A percentile compares a stretch with the other conserved stretches of the same genome.
These are phyloP conservation scores for Trapa incisa DNA, from an alignment of 345 rosid genomes.

Conservation along the genomic window DNA sequence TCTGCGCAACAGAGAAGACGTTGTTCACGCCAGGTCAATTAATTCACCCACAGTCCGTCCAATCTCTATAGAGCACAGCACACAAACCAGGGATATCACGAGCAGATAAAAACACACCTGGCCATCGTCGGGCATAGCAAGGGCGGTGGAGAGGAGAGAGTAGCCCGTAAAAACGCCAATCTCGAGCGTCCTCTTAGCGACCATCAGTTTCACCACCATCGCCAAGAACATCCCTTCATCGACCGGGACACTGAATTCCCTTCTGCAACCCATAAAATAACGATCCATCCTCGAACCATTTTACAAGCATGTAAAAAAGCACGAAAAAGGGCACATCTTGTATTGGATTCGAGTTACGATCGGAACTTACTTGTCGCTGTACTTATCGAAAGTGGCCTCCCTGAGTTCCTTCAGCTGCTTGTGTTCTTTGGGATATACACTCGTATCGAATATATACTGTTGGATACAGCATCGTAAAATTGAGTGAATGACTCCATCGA, in stretches of 20 bases:
- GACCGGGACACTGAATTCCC: constrained; percentile 7
- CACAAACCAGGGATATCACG: too few relatives aligned
- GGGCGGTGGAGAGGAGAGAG: constrained; percentile 27
- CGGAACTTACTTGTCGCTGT: constrained; percentile 9
- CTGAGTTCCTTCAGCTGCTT: constrained; percentile 15
- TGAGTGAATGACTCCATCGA: neutral
- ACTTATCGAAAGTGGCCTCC: constrained; percentile 13
- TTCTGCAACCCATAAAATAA: neutral
- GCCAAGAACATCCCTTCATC: constrained; percentile 29
- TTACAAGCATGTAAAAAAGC: neutral
- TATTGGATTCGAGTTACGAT: neutral
- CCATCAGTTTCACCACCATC: constrained; percentile 20
- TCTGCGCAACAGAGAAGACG: constrained; percentile 2
- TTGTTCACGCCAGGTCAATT: neutral
- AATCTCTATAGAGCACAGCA: too few relatives aligned
- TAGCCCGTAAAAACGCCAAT: constrained; percentile 39
- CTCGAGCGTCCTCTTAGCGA: constrained; percentile 26
- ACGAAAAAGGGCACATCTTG: neutral
- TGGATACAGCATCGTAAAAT: neutral
- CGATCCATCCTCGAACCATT: too few relatives aligned
- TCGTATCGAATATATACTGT: constrained; percentile 24
- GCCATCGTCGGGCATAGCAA: constrained; percentile 21
- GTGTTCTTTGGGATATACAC: constrained; percentile 23
- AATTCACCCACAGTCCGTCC: neutral
- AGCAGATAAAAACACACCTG: constrained; percentile 9